Evolutionary conservation across 768 basidiomycete species (phyloP).

Genomic region (Phanerodontia chrysosporium): DNA sequence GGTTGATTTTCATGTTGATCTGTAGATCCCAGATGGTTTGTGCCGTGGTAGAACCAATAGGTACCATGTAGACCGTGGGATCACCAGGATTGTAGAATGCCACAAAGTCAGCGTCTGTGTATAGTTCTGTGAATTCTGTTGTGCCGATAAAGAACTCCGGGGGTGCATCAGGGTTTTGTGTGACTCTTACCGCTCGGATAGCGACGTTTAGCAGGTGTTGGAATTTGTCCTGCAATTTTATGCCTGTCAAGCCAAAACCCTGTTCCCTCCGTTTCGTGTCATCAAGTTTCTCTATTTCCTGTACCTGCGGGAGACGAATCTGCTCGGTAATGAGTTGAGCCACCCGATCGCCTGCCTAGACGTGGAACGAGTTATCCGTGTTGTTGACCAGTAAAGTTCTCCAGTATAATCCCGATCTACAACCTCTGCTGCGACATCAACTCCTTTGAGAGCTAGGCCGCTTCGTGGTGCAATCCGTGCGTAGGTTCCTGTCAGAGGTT

Average conservation of each 20-base stretch:
- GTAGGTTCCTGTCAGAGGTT: background rate
- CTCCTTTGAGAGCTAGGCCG: background rate
- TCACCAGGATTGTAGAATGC: background rate
- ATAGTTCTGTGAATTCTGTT: background rate
- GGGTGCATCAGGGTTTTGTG: background rate
- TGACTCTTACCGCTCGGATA: background rate
- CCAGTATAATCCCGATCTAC: slow-evolving; percentile 7
- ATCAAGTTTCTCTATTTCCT: background rate
- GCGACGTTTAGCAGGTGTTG: background rate
- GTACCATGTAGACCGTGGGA: background rate
- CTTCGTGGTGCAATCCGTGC: slow-evolving; percentile 1
- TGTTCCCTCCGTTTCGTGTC: background rate
- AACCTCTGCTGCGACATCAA: slow-evolving; percentile 4
- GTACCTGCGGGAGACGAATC: background rate
- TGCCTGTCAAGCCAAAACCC: background rate
- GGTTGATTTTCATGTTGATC: background rate
- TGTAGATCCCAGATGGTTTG: background rate
- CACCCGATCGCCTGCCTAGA: background rate
- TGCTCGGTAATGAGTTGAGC: slow-evolving; percentile 9
- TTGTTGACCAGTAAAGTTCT: slow-evolving; percentile 7
- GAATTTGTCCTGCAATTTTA: background rate
- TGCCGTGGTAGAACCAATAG: background rate
- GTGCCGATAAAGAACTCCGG: background rate
- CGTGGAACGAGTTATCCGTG: background rate
- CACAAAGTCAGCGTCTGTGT: background rate